Percentiles rank a stretch among this genome's conserved stretches.
Conservation (phyloP, 2,329 filamentous ascomycete genomes). For the Aureobasidium sp. region DNA sequence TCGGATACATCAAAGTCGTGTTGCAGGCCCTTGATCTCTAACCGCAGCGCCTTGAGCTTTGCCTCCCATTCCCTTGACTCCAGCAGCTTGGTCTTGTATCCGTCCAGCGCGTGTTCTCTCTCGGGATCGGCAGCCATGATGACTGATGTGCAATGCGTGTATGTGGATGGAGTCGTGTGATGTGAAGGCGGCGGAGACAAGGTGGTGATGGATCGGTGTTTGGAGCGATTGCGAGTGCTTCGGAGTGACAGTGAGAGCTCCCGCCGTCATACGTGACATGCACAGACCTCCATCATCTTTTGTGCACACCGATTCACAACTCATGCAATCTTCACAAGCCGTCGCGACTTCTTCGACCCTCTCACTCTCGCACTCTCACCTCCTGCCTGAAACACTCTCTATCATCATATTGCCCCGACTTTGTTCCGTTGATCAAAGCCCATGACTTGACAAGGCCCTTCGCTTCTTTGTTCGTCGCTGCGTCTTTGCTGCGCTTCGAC, state of each 20-base stretch:
- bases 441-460: background rate
- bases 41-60: constrained; percentile 92
- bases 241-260: constrained; percentile 10
- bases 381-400: background rate
- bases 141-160: constrained; percentile 3
- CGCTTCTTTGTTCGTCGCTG: background rate
- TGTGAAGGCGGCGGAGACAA: background rate
- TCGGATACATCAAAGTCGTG: constrained; percentile 97
- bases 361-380: background rate
- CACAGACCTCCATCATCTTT: background rate
- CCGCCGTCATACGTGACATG: constrained; percentile 12
- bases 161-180: constrained; percentile 10
- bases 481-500: background rate
- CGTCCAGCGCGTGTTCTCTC: constrained; percentile 56
- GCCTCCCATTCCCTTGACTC: constrained; percentile 99
- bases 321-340: background rate
- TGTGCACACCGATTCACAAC: background rate
- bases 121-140: constrained; percentile 48
- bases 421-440: background rate
- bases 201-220: constrained; percentile 11
- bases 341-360: background rate
- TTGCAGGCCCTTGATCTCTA: constrained; percentile 96
- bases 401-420: background rate
- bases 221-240: constrained; percentile 5
- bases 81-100: constrained; percentile 66